Evolutionary conservation across 257 asterid species (phyloP).

Genomic region (Jasminum sambac): DNA sequence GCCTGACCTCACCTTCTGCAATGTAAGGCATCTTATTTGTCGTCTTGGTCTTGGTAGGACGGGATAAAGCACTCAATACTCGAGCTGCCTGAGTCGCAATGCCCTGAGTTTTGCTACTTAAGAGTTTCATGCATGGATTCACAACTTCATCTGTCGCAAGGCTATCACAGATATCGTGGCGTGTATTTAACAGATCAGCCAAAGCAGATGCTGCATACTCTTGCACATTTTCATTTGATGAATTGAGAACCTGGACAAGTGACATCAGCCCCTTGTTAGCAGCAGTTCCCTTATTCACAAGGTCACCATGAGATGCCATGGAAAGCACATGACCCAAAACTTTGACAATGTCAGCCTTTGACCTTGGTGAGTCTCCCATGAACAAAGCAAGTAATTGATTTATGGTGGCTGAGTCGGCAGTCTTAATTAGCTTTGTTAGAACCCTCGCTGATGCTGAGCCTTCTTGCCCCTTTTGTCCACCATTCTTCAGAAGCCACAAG

Average conservation of each 20-base stretch:
- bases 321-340: slow-evolving; percentile 87
- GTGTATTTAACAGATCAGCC: slow-evolving; percentile 61
- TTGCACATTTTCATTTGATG: slow-evolving; percentile 67
- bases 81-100: slow-evolving; percentile 73
- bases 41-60: slow-evolving; percentile 47
- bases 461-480: slow-evolving; percentile 75
- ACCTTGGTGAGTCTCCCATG: slow-evolving; percentile 59
- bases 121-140: slow-evolving; percentile 58
- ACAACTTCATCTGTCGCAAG: slow-evolving; percentile 70
- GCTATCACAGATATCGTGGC: slow-evolving; percentile 70
- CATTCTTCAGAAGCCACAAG: slow-evolving; percentile 70
- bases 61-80: slow-evolving; percentile 74
- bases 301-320: slow-evolving; percentile 61
- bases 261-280: slow-evolving; percentile 75
- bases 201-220: slow-evolving; percentile 71
- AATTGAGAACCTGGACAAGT: slow-evolving; percentile 75
- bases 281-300: slow-evolving; percentile 49
- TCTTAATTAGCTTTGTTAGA: slow-evolving; percentile 50
- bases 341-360: slow-evolving; percentile 59
- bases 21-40: slow-evolving; percentile 51
- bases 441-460: slow-evolving; percentile 67
- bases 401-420: slow-evolving; percentile 55
- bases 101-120: slow-evolving; percentile 62
- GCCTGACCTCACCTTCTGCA: slow-evolving; percentile 69
- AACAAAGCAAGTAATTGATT: slow-evolving; percentile 69